phyloP scores from a whole-genome alignment of 768 basidiomycete species.

The Lentinula sp. region DNA sequence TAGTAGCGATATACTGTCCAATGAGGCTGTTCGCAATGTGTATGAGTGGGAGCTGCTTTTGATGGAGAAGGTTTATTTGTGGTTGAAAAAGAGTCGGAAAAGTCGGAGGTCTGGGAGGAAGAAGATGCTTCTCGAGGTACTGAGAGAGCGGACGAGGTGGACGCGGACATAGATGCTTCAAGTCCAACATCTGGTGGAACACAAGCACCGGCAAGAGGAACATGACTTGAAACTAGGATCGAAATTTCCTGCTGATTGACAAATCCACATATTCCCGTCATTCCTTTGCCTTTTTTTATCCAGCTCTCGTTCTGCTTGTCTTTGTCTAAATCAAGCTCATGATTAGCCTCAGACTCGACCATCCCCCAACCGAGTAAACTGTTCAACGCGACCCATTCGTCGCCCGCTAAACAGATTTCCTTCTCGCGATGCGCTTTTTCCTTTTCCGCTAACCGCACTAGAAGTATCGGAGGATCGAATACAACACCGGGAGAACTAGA shows the following conservation, averaged over 20 bases:
- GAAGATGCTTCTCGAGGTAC: conserved; percentile 4
- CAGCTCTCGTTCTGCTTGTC: not conserved
- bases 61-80: not conserved
- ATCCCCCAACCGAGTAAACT: conserved; percentile 53
- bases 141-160: not conserved
- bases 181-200: not conserved
- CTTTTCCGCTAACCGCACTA: conserved; percentile 44
- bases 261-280: conserved; percentile 49
- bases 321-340: conserved; percentile 19
- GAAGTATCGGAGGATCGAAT: conserved; percentile 40
- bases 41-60: not conserved
- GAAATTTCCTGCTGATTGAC: conserved; percentile 52
- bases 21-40: conserved; percentile 36
- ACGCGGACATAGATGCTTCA: conserved; percentile 11
- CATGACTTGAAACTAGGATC: conserved; percentile 41
- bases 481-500: conserved; percentile 35
- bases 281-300: conserved; percentile 26
- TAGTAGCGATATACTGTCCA: conserved; percentile 50
- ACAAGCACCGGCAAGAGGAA: conserved; percentile 12
- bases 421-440: conserved; percentile 22
- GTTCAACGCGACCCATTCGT: conserved; percentile 47
- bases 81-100: not conserved
- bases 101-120: conserved; percentile 10
- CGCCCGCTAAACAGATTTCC: conserved; percentile 34
- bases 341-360: not conserved